Evolutionary conservation across 2,329 filamentous ascomycete genomes (phyloP).

Genomic region (Endoconidiophora laricicola): DNA sequence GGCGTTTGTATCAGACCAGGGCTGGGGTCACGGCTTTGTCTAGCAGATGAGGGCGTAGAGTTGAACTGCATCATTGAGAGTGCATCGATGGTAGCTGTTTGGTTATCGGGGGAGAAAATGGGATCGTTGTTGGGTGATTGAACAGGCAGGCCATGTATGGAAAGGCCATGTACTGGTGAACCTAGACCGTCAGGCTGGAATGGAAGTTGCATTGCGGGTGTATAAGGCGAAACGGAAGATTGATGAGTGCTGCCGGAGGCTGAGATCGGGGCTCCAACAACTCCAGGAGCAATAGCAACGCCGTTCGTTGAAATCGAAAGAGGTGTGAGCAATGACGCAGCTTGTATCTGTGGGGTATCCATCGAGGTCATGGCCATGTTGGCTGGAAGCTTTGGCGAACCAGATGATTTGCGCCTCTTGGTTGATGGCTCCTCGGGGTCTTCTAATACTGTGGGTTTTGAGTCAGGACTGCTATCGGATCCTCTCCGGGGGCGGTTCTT

Average conservation of each 20-base stretch:
- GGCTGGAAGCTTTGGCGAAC: conserved; percentile 53
- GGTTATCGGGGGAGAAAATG: conserved; percentile 19
- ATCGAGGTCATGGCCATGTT: conserved; percentile 69
- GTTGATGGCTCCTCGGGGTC: conserved; percentile 31
- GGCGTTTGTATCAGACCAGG: conserved; percentile 27
- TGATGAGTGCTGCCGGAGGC: conserved; percentile 16
- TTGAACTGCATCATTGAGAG: conserved; percentile 47
- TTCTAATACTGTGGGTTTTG: neutral
- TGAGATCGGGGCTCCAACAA: neutral
- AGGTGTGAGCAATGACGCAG: neutral
- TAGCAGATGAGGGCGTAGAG: conserved; percentile 54
- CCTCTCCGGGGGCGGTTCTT: conserved; percentile 1
- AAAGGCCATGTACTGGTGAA: conserved; percentile 11
- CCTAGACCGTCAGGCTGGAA: conserved; percentile 28
- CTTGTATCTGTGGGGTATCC: conserved; percentile 32
- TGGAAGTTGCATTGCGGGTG: conserved; percentile 30
- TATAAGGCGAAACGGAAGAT: conserved; percentile 35
- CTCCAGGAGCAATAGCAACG: no score
- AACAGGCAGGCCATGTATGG: conserved; percentile 12
- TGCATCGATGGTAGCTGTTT: conserved; percentile 33
- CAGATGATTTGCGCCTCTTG: conserved; percentile 66
- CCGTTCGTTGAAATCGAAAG: neutral
- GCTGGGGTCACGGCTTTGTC: conserved; percentile 63
- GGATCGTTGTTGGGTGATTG: conserved; percentile 24
- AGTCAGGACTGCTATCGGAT: conserved; percentile 10